These are phyloP conservation scores for Prunus padus DNA, from an alignment of 306 rosid genomes.

Conservation along the genomic window DNA sequence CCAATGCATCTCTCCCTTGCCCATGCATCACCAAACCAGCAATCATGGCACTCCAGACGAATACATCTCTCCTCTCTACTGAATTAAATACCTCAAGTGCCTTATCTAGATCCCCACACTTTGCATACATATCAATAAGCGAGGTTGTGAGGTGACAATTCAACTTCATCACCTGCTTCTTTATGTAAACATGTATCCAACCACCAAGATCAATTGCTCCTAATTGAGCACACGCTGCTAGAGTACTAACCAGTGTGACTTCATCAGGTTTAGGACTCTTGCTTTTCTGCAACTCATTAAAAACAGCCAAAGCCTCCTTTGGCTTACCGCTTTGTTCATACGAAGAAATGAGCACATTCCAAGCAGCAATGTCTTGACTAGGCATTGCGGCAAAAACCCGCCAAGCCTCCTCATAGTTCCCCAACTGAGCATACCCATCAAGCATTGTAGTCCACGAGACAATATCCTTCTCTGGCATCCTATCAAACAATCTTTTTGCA, in stretches of 20 bases:
- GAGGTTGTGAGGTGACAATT: conserved; percentile 53
- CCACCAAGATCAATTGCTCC: conserved; percentile 64
- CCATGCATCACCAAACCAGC: conserved; percentile 70
- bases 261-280: conserved; percentile 52
- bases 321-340: conserved; percentile 60
- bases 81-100: conserved; percentile 49
- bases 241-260: conserved; percentile 52
- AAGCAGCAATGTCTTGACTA: conserved; percentile 49
- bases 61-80: conserved; percentile 53
- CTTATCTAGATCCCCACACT: conserved; percentile 60
- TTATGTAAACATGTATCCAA: conserved; percentile 52
- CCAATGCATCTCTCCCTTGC: conserved; percentile 47
- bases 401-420: conserved; percentile 46
- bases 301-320: conserved; percentile 60
- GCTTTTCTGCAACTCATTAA: conserved; percentile 46
- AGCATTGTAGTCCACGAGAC: conserved; percentile 69
- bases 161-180: conserved; percentile 44
- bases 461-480: conserved; percentile 62
- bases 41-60: conserved; percentile 67
- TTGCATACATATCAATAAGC: conserved; percentile 66
- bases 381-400: conserved; percentile 47
- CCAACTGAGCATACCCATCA: conserved; percentile 58
- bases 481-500: conserved; percentile 47
- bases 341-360: conserved; percentile 61
- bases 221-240: conserved; percentile 63